Percentiles rank a stretch among this genome's conserved stretches.
These are phyloP conservation scores for Tricholomella constricta DNA, from an alignment of 768 basidiomycete species.

Conservation along the genomic window DNA sequence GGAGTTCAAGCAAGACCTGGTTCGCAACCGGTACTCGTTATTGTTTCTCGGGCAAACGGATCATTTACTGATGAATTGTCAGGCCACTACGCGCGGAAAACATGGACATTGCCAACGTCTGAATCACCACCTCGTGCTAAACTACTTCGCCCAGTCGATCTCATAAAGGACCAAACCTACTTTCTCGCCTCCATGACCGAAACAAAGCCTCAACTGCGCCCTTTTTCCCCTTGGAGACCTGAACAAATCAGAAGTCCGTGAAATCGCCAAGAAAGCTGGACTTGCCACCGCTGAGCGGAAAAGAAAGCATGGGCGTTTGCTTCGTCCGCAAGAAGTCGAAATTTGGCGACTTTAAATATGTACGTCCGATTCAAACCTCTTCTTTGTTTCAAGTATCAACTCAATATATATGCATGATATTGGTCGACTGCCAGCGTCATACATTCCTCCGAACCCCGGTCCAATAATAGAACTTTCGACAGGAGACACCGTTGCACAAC, in stretches of 20 bases:
- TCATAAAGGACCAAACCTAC: constrained; percentile 87
- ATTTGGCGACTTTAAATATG: constrained; percentile 77
- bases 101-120: constrained; percentile 37
- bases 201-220: constrained; percentile 58
- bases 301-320: constrained; percentile 93
- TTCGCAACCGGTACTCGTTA: constrained; percentile 71
- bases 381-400: neutral
- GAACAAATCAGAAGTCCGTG: constrained; percentile 71
- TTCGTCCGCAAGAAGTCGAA: constrained; percentile 83
- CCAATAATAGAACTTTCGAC: constrained; percentile 60
- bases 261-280: constrained; percentile 59
- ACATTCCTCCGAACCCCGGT: constrained; percentile 71
- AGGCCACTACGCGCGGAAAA: constrained; percentile 88
- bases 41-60: neutral
- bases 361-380: constrained; percentile 28
- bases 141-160: constrained; percentile 57
- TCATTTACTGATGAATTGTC: neutral
- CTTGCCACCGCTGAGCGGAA: constrained; percentile 74
- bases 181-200: constrained; percentile 83
- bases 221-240: constrained; percentile 76
- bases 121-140: constrained; percentile 40
- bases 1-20: constrained; percentile 47
- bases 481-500: constrained; percentile 57
- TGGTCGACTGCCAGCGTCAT: constrained; percentile 61
- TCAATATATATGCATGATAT: no score